Percentiles rank a stretch among this genome's conserved stretches.
Conservation (phyloP, 768 basidiomycete genomes). For the Epithele typhae region DNA sequence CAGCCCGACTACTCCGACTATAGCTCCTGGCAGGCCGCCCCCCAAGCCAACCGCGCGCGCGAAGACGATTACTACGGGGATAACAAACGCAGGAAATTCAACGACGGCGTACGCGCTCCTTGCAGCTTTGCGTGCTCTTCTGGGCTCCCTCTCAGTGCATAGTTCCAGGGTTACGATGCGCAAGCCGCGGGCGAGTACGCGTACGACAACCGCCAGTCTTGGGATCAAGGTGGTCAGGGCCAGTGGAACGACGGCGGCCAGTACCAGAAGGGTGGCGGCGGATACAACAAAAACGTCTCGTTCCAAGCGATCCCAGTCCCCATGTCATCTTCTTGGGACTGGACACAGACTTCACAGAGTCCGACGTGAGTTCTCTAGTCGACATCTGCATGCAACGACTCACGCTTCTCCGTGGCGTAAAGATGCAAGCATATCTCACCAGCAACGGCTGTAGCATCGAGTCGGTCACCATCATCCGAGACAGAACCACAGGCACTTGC, state of each 20-base stretch:
- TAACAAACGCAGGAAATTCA: conserved; percentile 75
- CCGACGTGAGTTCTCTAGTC: conserved; percentile 73
- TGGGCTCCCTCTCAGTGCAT: background rate
- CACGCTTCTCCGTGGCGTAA: conserved; percentile 5
- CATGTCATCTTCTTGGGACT: conserved; percentile 96
- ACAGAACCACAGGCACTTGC: conserved; percentile 94
- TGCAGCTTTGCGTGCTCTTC: background rate
- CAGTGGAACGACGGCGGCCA: conserved; percentile 48
- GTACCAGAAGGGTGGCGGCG: conserved; percentile 25
- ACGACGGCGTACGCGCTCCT: conserved; percentile 56
- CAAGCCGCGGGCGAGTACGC: conserved; percentile 46
- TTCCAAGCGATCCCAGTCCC: conserved; percentile 81
- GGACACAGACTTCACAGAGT: conserved; percentile 89
- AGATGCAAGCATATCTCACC: conserved; percentile 79
- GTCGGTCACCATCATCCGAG: conserved; percentile 93
- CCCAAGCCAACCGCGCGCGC: conserved; percentile 40
- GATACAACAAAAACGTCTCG: conserved; percentile 66
- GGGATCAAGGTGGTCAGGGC: conserved; percentile 33
- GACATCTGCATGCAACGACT: conserved; percentile 19
- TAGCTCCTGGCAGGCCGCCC: conserved; percentile 33
- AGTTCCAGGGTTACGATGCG: conserved; percentile 46
- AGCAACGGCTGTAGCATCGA: conserved; percentile 72
- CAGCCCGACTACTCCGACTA: conserved; percentile 29
- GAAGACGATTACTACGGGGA: conserved; percentile 68
- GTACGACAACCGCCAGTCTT: conserved; percentile 31